Conservation (phyloP, 1,284 basidiomycete genomes). For the Heterobasidion annosum region DNA sequence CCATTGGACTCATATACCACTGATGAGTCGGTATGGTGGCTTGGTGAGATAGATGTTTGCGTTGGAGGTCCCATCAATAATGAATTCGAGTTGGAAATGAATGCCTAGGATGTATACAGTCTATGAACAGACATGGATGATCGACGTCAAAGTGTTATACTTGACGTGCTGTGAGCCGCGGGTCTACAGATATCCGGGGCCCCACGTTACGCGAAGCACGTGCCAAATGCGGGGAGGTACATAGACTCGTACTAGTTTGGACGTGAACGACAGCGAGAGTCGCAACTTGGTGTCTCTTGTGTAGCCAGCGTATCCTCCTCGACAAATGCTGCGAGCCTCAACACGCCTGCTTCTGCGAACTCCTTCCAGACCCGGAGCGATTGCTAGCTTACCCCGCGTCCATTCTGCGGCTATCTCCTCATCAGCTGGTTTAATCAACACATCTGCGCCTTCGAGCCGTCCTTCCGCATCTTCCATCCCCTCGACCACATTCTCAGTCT, state of each 20-base stretch:
- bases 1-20: no score
- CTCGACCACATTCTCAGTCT: constrained; percentile 6
- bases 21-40: no score
- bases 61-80: no score
- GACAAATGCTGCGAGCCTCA: constrained; percentile 8
- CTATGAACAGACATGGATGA: background rate
- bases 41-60: no score
- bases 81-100: background rate
- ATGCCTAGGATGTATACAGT: background rate
- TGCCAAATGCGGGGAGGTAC: background rate
- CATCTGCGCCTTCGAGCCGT: constrained; percentile 1
- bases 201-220: background rate
- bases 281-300: no score
- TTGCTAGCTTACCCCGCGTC: constrained; percentile 2
- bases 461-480: constrained; percentile 4
- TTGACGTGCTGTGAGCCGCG: no score
- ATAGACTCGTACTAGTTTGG: background rate
- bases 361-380: background rate
- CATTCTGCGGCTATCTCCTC: constrained; percentile 10
- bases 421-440: constrained; percentile 4
- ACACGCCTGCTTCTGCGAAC: constrained; percentile 6
- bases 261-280: no score
- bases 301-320: background rate
- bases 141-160: background rate
- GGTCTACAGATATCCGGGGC: background rate